These are phyloP conservation scores for Macrolepiota fuliginosa DNA, from an alignment of 768 basidiomycete genomes.

Conservation along the genomic window DNA sequence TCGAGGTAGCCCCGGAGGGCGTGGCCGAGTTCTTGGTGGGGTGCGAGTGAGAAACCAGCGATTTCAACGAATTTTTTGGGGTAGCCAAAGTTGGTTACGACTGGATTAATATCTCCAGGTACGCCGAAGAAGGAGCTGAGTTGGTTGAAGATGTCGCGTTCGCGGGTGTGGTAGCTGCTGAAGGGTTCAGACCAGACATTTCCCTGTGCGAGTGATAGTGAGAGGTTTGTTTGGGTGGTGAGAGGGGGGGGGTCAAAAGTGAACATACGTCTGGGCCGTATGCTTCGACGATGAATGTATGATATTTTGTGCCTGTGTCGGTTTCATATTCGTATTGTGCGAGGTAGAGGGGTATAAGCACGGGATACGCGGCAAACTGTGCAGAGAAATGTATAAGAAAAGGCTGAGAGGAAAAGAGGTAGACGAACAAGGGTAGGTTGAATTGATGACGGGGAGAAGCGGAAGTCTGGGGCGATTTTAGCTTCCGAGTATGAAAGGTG, in stretches of 20 bases:
- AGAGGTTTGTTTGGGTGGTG: neutral
- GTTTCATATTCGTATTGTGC: constrained; percentile 39
- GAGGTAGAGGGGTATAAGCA: constrained; percentile 65
- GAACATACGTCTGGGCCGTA: constrained; percentile 12
- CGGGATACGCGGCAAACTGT: constrained; percentile 59
- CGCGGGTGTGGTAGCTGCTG: neutral
- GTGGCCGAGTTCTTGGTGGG: constrained; percentile 14
- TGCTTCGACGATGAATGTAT: constrained; percentile 16
- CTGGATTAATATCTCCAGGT: neutral
- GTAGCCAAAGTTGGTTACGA: constrained; percentile 8
- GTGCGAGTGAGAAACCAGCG: constrained; percentile 16
- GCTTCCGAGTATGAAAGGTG: constrained; percentile 34
- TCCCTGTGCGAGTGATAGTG: constrained; percentile 1
- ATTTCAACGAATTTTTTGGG: constrained; percentile 14
- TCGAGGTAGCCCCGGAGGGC: constrained; percentile 20
- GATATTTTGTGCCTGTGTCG: neutral
- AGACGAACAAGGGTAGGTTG: constrained; percentile 42
- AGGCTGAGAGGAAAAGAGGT: constrained; percentile 5
- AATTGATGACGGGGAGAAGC: constrained; percentile 42
- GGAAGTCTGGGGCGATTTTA: constrained; percentile 33
- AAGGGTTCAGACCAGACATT: constrained; percentile 11
- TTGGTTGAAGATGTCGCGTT: neutral
- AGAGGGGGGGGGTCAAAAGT: neutral
- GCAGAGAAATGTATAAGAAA: neutral
- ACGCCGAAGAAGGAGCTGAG: neutral